Evolutionary conservation across 768 basidiomycete species (phyloP).

Genomic region (Clitopilus passeckerianus): DNA sequence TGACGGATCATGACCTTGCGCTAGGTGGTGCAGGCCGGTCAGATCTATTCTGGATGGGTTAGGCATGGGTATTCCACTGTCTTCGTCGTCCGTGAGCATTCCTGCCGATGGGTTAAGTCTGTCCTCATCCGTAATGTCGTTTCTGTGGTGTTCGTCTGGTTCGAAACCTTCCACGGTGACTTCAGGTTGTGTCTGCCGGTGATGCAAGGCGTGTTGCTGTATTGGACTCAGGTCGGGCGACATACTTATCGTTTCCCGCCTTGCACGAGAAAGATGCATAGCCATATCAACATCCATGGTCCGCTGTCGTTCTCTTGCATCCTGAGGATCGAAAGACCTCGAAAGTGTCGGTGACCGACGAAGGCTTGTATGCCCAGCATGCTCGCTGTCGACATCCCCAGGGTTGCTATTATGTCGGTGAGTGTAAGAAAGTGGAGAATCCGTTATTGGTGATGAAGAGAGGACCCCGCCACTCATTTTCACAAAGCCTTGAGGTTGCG

Average conservation of each 20-base stretch:
- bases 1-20: constrained; percentile 38
- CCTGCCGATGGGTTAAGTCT: constrained; percentile 2
- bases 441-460: constrained; percentile 2
- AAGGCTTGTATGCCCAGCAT: constrained; percentile 24
- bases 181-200: not conserved
- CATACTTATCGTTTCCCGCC: constrained; percentile 51
- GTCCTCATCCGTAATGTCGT: not conserved
- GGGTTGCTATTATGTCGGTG: constrained; percentile 34
- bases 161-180: not conserved
- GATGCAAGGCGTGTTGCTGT: not conserved
- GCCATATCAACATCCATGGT: constrained; percentile 96
- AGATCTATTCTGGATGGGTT: constrained; percentile 26
- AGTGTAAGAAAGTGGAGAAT: constrained; percentile 8
- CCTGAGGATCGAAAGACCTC: constrained; percentile 62
- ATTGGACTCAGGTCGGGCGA: constrained; percentile 21
- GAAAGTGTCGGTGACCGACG: constrained; percentile 60
- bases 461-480: not conserved
- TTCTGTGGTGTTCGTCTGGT: constrained; percentile 33
- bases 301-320: constrained; percentile 81
- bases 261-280: constrained; percentile 68
- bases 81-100: constrained; percentile 12
- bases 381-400: constrained; percentile 34
- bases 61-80: constrained; percentile 10
- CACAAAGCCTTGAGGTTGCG: not conserved
- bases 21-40: constrained; percentile 32